Evolutionary conservation across 768 basidiomycete species (phyloP).

Genomic region (Pleurotus salmoneostramineus): DNA sequence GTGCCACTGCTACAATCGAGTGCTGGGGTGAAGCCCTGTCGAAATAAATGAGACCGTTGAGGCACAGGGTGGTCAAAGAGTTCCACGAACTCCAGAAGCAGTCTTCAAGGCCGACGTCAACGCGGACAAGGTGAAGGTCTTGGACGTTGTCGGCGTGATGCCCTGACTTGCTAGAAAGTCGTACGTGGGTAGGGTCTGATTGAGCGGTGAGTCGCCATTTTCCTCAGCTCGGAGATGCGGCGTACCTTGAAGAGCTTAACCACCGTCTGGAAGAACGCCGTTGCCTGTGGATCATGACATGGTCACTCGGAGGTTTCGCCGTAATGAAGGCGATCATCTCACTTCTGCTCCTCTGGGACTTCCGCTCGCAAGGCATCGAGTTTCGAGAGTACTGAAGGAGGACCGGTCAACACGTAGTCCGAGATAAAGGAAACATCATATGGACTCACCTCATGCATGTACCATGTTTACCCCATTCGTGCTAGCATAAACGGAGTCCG

Average conservation of each 20-base stretch:
- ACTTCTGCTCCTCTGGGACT: constrained; percentile 62
- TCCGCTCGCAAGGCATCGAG: constrained; percentile 51
- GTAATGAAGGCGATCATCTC: background rate
- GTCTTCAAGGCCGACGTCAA: constrained; percentile 51
- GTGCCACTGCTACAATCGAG: constrained; percentile 37
- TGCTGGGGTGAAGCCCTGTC: constrained; percentile 44
- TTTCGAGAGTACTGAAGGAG: constrained; percentile 49
- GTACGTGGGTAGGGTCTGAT: constrained; percentile 67
- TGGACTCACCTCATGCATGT: constrained; percentile 44
- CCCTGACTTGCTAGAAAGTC: constrained; percentile 67
- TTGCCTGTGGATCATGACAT: constrained; percentile 40
- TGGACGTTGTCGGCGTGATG: constrained; percentile 58
- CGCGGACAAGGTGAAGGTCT: constrained; percentile 56
- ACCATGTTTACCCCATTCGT: constrained; percentile 72
- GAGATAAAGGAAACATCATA: background rate
- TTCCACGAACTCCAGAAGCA: constrained; percentile 38
- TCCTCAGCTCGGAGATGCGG: background rate
- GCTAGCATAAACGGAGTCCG: constrained; percentile 25
- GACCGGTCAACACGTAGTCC: background rate
- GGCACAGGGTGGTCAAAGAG: background rate
- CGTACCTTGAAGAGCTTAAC: constrained; percentile 40
- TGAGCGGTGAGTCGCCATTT: background rate
- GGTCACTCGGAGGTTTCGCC: background rate
- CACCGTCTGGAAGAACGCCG: constrained; percentile 61
- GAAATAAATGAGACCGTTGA: background rate